These are phyloP conservation scores for Cyathus pygmaeus DNA, from an alignment of 1,284 basidiomycete genomes.

Conservation along the genomic window DNA sequence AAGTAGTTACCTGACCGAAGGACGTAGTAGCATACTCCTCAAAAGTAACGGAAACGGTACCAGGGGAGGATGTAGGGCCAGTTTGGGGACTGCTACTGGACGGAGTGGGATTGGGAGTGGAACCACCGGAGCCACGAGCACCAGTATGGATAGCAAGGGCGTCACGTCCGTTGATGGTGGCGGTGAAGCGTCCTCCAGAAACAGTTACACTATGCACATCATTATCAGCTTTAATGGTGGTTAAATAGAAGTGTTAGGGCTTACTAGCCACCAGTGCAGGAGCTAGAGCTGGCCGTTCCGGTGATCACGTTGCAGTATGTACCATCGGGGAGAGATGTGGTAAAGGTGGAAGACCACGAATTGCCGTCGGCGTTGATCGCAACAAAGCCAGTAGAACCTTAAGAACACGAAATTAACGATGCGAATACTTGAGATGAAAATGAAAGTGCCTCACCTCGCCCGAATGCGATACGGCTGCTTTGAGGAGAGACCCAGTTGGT, in stretches of 20 bases:
- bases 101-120: too few relatives aligned
- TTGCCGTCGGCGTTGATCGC: conserved; percentile 72
- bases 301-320: conserved; percentile 73
- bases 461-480: conserved; percentile 69
- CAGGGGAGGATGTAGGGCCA: conserved; percentile 13
- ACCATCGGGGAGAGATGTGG: conserved; percentile 64
- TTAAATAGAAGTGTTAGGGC: conserved; percentile 21
- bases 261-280: conserved; percentile 63
- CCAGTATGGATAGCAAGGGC: conserved; percentile 71
- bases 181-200: conserved; percentile 60
- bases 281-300: conserved; percentile 50
- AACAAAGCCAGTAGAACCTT: conserved; percentile 65
- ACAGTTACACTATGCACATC: conserved; percentile 57
- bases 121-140: conserved; percentile 24
- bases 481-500: conserved; percentile 67
- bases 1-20: conserved; percentile 69
- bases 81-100: neutral
- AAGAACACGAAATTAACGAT: too few relatives aligned
- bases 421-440: neutral
- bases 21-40: conserved; percentile 64
- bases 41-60: conserved; percentile 57
- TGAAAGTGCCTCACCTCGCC: conserved; percentile 52
- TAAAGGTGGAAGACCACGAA: conserved; percentile 63
- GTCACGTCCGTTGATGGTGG: conserved; percentile 60
- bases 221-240: neutral